Conservation (phyloP, 345 rosid genomes). For the Lepidium sativum region DNA sequence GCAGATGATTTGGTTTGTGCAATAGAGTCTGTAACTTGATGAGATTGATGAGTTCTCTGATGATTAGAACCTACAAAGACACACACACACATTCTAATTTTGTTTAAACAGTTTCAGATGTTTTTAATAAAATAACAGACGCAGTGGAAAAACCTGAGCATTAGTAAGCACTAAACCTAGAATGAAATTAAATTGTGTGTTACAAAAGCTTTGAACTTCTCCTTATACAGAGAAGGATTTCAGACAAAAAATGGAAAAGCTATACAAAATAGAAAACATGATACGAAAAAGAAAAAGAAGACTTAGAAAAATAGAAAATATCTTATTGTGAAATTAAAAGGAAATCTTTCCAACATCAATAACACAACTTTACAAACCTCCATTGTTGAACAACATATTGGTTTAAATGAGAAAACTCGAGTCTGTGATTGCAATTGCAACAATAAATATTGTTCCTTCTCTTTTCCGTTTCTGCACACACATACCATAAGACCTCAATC, state of each 20-base stretch:
- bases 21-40: constrained; percentile 16
- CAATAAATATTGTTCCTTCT: constrained; percentile 38
- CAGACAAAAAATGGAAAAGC: no score
- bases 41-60: constrained; percentile 32
- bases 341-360: no score
- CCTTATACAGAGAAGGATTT: no score
- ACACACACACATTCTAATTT: not conserved
- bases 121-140: no score
- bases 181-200: not conserved
- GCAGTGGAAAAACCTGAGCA: no score
- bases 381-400: constrained; percentile 7
- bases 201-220: no score
- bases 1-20: not conserved
- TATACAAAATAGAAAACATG: no score
- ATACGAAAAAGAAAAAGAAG: no score
- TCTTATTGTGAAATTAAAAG: no score
- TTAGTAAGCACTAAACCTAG: no score
- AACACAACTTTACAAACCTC: not conserved
- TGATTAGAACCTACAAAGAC: constrained; percentile 16
- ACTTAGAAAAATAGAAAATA: no score
- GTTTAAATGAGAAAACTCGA: not conserved
- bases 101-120: no score
- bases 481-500: not conserved
- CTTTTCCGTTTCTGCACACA: constrained; percentile 43
- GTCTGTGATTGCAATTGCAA: constrained; percentile 28